phyloP scores from a whole-genome alignment of 352 stramenopile species.

The Pythium aquatile region DNA sequence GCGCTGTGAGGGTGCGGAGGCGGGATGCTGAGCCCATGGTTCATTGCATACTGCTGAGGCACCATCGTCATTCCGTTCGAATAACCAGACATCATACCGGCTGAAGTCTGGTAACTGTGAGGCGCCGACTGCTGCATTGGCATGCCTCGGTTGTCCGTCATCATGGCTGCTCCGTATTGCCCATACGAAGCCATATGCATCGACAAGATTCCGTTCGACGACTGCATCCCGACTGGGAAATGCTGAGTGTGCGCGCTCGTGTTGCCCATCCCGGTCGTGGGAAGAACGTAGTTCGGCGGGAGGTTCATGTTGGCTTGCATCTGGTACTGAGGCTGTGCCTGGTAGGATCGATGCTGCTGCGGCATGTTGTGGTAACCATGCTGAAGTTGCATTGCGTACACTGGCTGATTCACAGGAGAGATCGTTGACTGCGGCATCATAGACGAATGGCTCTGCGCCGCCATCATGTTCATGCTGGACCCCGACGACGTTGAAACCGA shows the following conservation, averaged over 20 bases:
- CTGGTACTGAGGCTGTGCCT: slow-evolving; percentile 38
- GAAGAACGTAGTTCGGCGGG: slow-evolving; percentile 51
- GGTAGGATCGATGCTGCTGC: slow-evolving; percentile 32
- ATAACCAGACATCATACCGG: slow-evolving; percentile 15
- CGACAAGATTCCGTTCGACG: slow-evolving; percentile 13
- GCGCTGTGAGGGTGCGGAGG: slow-evolving; percentile 11
- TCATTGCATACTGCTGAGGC: slow-evolving; percentile 19
- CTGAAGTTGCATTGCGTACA: slow-evolving; percentile 39
- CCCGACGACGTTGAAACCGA: slow-evolving; percentile 2
- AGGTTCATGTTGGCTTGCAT: slow-evolving; percentile 46
- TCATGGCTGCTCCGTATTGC: slow-evolving; percentile 14
- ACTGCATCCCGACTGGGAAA: slow-evolving; percentile 18
- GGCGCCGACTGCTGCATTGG: slow-evolving; percentile 5
- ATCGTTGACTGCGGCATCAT: slow-evolving; percentile 34
- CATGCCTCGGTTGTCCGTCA: slow-evolving; percentile 11
- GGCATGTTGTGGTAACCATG: slow-evolving; percentile 51
- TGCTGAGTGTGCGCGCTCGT: slow-evolving; percentile 5
- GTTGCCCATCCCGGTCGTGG: slow-evolving; percentile 18
- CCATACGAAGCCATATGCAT: slow-evolving; percentile 24
- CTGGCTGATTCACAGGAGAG: slow-evolving; percentile 37
- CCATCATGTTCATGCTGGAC: slow-evolving; percentile 22
- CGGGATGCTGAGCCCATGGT: slow-evolving; percentile 16
- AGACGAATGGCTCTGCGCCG: slow-evolving; percentile 9
- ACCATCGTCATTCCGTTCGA: slow-evolving; percentile 21
- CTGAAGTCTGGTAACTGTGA: slow-evolving; percentile 12